Base-by-base conservation (phyloP, 2,329 filamentous ascomycete species). In the Colletotrichum trifolii region DNA sequence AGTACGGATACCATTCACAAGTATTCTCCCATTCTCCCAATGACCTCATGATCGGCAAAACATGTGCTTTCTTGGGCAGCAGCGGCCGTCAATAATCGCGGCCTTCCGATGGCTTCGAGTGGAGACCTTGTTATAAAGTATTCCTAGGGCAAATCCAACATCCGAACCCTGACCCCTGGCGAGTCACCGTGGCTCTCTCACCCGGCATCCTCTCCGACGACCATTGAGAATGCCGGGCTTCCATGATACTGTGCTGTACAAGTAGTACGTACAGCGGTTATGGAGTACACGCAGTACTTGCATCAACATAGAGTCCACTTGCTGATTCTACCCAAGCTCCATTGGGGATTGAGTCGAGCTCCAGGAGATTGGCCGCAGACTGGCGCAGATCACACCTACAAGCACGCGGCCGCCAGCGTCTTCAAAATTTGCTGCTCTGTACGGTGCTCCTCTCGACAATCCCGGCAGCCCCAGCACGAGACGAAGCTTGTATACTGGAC, bases 11-110 rank as follows among this genome's bases (percentile, higher is more conserved):
- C 48, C 52, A 54, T 61, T 33, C 48, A n/a, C n/a, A n/a, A n/a
- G n/a, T 47, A 54, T 54, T 25, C 25, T 25, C 25, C 25, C 25
- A 25, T 25, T 25, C 4, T 43, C n/a, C 47, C 45, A 53, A 67
- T 67, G 65, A 67, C 61, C 61, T 67, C 65, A 67, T 67, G 61
- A 67, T 67, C 61, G 61, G 46, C 65, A 45, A 12, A 17, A 39
- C 50, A 52, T 17, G 35, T 40, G 4, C 65, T 56, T 11, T 49
- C 38, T 56, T 57, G 39, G 65, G 65, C 50, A 64, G 45, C 17
- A n/a, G 40, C 35, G 40, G 53, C 65, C 65, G 65, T 49, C 65
- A 65, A 67, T 67, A 67, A 60, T 52, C 46, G 62, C 53, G 62
- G 58, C 58, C 56, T 53, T 52, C 62, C 47, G 34, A 57, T 39